These are phyloP conservation scores for Wallemia ichthyophaga DNA, from an alignment of 1,284 basidiomycete species.

Conservation along the genomic window DNA sequence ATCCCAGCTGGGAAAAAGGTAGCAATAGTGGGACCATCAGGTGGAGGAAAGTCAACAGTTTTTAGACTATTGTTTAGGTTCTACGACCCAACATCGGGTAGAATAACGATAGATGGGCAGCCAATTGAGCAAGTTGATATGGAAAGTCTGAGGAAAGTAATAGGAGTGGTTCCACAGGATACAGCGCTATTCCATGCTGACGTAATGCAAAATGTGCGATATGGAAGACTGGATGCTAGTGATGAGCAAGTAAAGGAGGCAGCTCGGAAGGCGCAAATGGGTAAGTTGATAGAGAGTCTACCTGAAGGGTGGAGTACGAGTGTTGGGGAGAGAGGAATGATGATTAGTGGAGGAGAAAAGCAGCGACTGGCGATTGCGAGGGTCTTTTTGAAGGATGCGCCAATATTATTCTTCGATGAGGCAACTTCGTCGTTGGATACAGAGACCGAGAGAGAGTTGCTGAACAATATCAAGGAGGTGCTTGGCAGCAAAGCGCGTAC, in stretches of 20 bases:
- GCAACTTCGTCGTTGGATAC: conserved; percentile 90
- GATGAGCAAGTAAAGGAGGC: conserved; percentile 68
- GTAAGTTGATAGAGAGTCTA: conserved; percentile 42
- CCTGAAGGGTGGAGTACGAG: conserved; percentile 67
- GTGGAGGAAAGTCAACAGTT: conserved; percentile 92
- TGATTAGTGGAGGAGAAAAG: conserved; percentile 97
- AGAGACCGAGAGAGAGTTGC: conserved; percentile 75
- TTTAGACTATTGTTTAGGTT: conserved; percentile 82
- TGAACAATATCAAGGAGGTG: conserved; percentile 66
- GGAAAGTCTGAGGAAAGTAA: conserved; percentile 35
- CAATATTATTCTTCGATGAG: conserved; percentile 91
- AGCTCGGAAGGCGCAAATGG: conserved; percentile 58
- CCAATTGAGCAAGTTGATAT: conserved; percentile 46
- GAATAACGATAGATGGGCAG: conserved; percentile 55
- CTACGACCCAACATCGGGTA: conserved; percentile 55
- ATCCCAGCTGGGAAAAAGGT: conserved; percentile 87
- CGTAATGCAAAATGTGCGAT: conserved; percentile 78
- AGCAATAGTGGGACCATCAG: conserved; percentile 82
- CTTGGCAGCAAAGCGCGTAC: conserved; percentile 50
- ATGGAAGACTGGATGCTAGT: conserved; percentile 59
- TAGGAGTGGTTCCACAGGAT: conserved; percentile 92
- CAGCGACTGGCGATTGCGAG: conserved; percentile 81
- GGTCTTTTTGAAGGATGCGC: conserved; percentile 70
- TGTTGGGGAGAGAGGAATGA: conserved; percentile 81
- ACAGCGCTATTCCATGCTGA: conserved; percentile 90